phyloP scores from a whole-genome alignment of 2,329 filamentous ascomycete species.

The Talaromyces albobiverticillius region DNA sequence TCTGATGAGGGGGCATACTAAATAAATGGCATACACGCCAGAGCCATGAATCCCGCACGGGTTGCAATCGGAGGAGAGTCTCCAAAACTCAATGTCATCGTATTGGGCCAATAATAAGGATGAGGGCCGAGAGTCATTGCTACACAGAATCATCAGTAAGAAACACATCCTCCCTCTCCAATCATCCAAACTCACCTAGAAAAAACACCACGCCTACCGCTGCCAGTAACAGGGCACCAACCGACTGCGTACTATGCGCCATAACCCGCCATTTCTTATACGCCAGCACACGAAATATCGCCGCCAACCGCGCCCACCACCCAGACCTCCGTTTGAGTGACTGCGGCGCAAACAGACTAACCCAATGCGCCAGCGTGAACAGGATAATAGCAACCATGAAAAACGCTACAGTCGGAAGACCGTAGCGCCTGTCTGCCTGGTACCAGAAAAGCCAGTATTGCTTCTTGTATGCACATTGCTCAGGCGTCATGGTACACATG shows the following conservation, averaged over 20 bases:
- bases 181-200: not conserved
- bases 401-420: conserved; percentile 50
- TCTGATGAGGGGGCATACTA: no score
- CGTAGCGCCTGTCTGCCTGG: conserved; percentile 51
- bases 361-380: conserved; percentile 41
- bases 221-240: conserved; percentile 43
- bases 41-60: conserved; percentile 48
- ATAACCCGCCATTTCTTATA: conserved; percentile 19
- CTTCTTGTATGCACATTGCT: conserved; percentile 24
- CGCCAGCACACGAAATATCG: conserved; percentile 31
- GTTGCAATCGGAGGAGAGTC: conserved; percentile 53
- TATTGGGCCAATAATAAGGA: conserved; percentile 55
- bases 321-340: conserved; percentile 20
- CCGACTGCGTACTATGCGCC: conserved; percentile 36
- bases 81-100: conserved; percentile 35
- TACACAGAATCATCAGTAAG: conserved; percentile 16
- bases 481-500: conserved; percentile 23
- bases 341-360: conserved; percentile 19
- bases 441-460: conserved; percentile 28
- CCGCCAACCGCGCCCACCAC: conserved; percentile 35
- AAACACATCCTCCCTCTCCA: conserved; percentile 37
- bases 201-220: conserved; percentile 27
- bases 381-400: conserved; percentile 48
- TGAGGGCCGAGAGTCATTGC: conserved; percentile 46
- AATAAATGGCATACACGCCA: conserved; percentile 51